phyloP scores from a whole-genome alignment of 495 filamentous ascomycete species.

The Aspergillus ellipticus region DNA sequence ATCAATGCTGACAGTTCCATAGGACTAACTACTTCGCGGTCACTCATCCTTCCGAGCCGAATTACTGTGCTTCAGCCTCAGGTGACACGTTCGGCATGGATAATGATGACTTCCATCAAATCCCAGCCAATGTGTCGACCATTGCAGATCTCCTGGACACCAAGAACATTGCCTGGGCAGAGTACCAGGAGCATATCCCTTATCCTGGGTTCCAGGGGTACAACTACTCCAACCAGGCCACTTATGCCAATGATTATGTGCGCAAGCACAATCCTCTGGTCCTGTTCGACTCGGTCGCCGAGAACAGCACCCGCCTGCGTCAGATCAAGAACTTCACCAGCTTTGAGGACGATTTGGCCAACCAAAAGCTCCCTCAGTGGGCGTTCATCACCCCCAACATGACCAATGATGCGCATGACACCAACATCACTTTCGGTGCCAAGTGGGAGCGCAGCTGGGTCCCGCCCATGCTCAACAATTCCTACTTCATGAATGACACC shows the following conservation, averaged over 20 bases:
- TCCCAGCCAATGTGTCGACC: slow-evolving; percentile 61
- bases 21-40: slow-evolving; percentile 58
- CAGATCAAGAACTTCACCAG: slow-evolving; percentile 66
- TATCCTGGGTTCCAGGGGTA: slow-evolving; percentile 63
- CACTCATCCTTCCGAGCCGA: slow-evolving; percentile 68
- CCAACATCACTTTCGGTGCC: slow-evolving; percentile 56
- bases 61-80: slow-evolving; percentile 60
- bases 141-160: slow-evolving; percentile 67
- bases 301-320: slow-evolving; percentile 49
- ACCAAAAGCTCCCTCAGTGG: slow-evolving; percentile 63
- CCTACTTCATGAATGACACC: slow-evolving; percentile 65
- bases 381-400: slow-evolving; percentile 76
- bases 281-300: slow-evolving; percentile 55
- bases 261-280: slow-evolving; percentile 72
- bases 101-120: slow-evolving; percentile 55
- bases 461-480: slow-evolving; percentile 56
- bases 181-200: slow-evolving; percentile 68
- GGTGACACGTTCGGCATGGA: slow-evolving; percentile 70
- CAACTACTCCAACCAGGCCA: slow-evolving; percentile 50
- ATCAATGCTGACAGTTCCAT: neutral
- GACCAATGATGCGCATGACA: slow-evolving; percentile 71
- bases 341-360: slow-evolving; percentile 57
- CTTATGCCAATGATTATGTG: slow-evolving; percentile 62
- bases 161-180: slow-evolving; percentile 62
- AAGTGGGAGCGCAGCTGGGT: slow-evolving; percentile 58